phyloP scores from a whole-genome alignment of 164 flowering plant species.

The Hamamelis virginiana region DNA sequence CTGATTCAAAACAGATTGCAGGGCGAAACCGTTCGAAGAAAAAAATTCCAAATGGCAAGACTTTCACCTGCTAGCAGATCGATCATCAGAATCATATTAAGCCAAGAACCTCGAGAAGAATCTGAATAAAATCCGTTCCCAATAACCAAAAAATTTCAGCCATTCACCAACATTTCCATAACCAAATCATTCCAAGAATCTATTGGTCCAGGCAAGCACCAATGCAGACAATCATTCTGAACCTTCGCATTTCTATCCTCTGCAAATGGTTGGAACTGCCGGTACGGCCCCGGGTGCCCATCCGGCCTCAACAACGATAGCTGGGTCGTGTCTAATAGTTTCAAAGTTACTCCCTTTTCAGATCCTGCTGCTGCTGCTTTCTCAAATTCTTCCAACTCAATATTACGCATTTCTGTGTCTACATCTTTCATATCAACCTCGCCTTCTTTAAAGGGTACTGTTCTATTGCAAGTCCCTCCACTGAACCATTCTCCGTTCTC shows the following conservation, averaged over 20 bases:
- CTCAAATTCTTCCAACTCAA: constrained; percentile 41
- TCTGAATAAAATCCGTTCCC: background rate
- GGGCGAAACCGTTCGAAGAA: too few species aligned
- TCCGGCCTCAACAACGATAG: constrained; percentile 43
- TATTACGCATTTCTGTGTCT: constrained; percentile 29
- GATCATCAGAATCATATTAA: too few species aligned
- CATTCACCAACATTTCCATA: constrained; percentile 30
- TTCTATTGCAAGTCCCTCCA: constrained; percentile 67
- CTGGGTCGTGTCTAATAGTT: constrained; percentile 37
- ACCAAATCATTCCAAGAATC: constrained; percentile 56
- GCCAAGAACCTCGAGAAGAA: too few species aligned
- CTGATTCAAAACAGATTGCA: background rate
- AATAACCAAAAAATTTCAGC: background rate
- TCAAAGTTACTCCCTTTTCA: constrained; percentile 24
- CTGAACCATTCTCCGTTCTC: constrained; percentile 69
- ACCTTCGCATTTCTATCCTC: constrained; percentile 26
- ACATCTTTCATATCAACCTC: constrained; percentile 29
- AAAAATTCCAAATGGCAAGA: too few species aligned
- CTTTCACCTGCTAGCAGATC: too few species aligned
- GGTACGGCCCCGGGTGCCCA: constrained; percentile 51
- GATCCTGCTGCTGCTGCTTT: constrained; percentile 13
- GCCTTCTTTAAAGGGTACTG: constrained; percentile 43
- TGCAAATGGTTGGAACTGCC: constrained; percentile 42
- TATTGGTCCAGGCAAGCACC: constrained; percentile 62
- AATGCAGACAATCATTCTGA: constrained; percentile 49